Percentiles rank a stretch among this genome's conserved stretches.
phyloP scores from a whole-genome alignment of 2,329 filamentous ascomycete species.

The Parascedosporium putredinis region DNA sequence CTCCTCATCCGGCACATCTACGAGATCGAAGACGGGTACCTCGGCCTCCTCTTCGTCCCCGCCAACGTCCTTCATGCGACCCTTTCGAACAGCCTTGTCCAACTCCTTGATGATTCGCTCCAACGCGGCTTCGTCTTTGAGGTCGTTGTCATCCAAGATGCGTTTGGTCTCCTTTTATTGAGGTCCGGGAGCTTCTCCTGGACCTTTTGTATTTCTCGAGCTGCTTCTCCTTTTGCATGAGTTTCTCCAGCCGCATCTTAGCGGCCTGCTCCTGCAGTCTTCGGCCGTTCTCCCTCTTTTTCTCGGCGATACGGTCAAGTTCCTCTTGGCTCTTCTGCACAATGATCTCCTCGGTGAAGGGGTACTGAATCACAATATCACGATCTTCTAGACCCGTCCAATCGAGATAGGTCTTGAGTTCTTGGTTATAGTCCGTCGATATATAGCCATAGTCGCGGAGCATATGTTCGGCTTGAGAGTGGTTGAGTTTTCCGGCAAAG shows the following conservation, averaged over 20 bases:
- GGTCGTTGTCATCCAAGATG: conserved; percentile 77
- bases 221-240: conserved; percentile 93
- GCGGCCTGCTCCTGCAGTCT: conserved; percentile 90
- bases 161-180: conserved; percentile 87
- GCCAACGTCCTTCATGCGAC: conserved; percentile 86
- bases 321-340: conserved; percentile 92
- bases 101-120: conserved; percentile 81
- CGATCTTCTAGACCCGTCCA: conserved; percentile 88
- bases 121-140: conserved; percentile 81
- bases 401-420: conserved; percentile 68
- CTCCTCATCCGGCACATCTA: conserved; percentile 84
- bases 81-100: conserved; percentile 80
- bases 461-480: conserved; percentile 79
- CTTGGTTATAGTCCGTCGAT: conserved; percentile 70
- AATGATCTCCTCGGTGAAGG: conserved; percentile 82
- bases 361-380: conserved; percentile 83
- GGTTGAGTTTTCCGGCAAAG: conserved; percentile 76
- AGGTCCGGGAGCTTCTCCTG: conserved; percentile 61
- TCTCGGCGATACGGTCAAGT: conserved; percentile 77
- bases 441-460: conserved; percentile 85
- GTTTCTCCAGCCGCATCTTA: conserved; percentile 90
- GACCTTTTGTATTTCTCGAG: conserved; percentile 84
- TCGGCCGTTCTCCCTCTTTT: conserved; percentile 87
- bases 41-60: conserved; percentile 73
- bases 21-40: conserved; percentile 72